These are phyloP conservation scores for Eimeria tenella DNA, from an alignment of 169 alveolate species.

Conservation along the genomic window DNA sequence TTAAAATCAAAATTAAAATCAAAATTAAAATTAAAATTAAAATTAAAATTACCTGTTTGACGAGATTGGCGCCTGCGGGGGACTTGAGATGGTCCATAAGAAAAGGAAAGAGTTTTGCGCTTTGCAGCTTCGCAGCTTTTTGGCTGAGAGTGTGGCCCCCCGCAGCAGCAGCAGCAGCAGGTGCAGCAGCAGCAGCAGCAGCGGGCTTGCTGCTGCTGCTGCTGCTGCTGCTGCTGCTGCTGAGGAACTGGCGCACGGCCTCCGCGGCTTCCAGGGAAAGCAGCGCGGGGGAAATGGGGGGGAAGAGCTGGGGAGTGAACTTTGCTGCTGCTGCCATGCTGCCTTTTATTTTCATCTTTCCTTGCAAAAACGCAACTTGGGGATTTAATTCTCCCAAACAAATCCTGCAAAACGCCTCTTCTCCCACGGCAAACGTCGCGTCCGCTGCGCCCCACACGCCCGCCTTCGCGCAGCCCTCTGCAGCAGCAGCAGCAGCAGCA, in stretches of 20 bases:
- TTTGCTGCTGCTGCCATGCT: constrained; percentile 92
- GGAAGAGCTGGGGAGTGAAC: constrained; percentile 90
- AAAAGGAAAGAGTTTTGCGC: constrained; percentile 25
- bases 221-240: not conserved
- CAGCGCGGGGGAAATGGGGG: constrained; percentile 55
- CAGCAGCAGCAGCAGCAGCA: not conserved
- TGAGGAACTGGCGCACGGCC: constrained; percentile 32
- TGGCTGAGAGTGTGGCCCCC: not conserved
- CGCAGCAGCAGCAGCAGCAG: not conserved
- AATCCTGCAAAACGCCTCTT: constrained; percentile 86
- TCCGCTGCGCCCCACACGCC: constrained; percentile 88
- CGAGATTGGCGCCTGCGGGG: constrained; percentile 37
- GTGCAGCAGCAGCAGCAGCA: not conserved
- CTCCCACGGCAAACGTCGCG: constrained; percentile 90
- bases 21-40: not conserved
- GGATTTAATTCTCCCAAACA: constrained; percentile 90
- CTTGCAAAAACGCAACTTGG: constrained; percentile 90
- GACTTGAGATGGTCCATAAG: constrained; percentile 38
- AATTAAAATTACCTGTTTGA: constrained; percentile 14
- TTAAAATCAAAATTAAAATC: not conserved
- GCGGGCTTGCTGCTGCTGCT: not conserved
- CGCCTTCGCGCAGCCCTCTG: constrained; percentile 81
- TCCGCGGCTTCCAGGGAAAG: constrained; percentile 1
- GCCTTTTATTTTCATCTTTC: constrained; percentile 93
- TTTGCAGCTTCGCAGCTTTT: not conserved